Base-by-base conservation (phyloP, 2,329 filamentous ascomycete species). In the Fusarium siculi region DNA sequence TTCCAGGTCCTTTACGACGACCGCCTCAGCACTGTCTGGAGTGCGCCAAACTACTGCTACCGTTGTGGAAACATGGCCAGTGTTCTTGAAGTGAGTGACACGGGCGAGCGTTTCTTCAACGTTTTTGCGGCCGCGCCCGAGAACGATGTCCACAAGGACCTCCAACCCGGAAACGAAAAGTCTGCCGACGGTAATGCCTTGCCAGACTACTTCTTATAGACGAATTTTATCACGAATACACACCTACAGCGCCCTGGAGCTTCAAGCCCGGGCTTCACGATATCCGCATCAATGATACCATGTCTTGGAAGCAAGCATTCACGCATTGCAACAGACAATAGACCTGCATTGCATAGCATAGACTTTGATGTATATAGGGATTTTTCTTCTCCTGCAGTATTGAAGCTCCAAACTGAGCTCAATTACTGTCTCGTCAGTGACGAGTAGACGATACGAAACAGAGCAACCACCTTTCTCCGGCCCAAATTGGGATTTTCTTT, bases 1-100 rank as follows among this genome's bases (percentile, higher is more conserved):
- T 99, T 96, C 82, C 96, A 98, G 84, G 93, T 98, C 52, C 89
- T 99, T 21, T 99, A 97, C 82, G 96, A 98, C 78, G 96, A 98
- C 82, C 90, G 93, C 21, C 85, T 99, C 42, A 97, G 94, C 81
- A 99, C 96, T 2, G 96, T 99, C 11, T 99, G 96, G 96, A 98
- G 95, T 81, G 96, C 96, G 9, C 96, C 96, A 4, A 99, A 97
- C 79, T 97, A 97, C 84, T 97, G 94, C 83, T 97, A 97, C 82
- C 88, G 95, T 40, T 99, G 96, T 83, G 96, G 96, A 52, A 99
- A 99, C 81, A 92, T 98, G 89, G 96, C 96, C 14, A 97, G 95
- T 82, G 96, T 99, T 50, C 88, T 99, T 42, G 96, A 99, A 84
- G 96, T 99, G 65, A 96, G 94, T 81, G 95, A 97, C 80, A 92